Percentiles rank a stretch among this genome's conserved stretches.
phyloP scores from a whole-genome alignment of 768 basidiomycete genomes.

The Austroboletus eburneus region DNA sequence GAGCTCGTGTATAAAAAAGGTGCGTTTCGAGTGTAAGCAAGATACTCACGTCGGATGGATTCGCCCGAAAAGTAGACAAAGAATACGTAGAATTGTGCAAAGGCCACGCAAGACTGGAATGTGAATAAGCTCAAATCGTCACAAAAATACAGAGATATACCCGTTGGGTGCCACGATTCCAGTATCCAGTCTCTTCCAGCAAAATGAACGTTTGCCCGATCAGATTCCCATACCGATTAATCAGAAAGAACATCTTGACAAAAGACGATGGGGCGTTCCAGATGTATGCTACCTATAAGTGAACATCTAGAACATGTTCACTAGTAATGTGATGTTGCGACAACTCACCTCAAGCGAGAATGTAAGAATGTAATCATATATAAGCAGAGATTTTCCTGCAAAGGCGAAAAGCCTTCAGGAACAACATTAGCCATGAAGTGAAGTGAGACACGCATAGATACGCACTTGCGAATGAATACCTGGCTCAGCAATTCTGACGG shows the following conservation, averaged over 20 bases:
- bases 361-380: constrained; percentile 27
- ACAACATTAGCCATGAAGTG: background rate
- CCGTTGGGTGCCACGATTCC: constrained; percentile 11
- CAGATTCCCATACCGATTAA: constrained; percentile 16
- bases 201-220: constrained; percentile 17
- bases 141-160: constrained; percentile 10
- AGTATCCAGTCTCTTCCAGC: constrained; percentile 20
- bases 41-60: constrained; percentile 20
- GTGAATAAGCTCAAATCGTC: no score
- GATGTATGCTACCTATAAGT: constrained; percentile 11
- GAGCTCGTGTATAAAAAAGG: background rate
- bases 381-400: constrained; percentile 19
- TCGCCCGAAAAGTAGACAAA: constrained; percentile 13
- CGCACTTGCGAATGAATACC: constrained; percentile 19
- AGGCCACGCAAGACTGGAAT: constrained; percentile 14
- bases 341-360: constrained; percentile 23
- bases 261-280: constrained; percentile 15
- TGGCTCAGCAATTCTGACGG: constrained; percentile 1
- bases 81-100: background rate
- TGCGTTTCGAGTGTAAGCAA: background rate
- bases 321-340: background rate
- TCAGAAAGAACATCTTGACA: constrained; percentile 14
- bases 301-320: background rate
- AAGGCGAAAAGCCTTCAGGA: constrained; percentile 5
- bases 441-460: background rate